A percentile compares a stretch with the other conserved stretches of the same genome.
Evolutionary conservation across 352 stramenopile species (phyloP).

Genomic region (Globisporangium cederbergense): DNA sequence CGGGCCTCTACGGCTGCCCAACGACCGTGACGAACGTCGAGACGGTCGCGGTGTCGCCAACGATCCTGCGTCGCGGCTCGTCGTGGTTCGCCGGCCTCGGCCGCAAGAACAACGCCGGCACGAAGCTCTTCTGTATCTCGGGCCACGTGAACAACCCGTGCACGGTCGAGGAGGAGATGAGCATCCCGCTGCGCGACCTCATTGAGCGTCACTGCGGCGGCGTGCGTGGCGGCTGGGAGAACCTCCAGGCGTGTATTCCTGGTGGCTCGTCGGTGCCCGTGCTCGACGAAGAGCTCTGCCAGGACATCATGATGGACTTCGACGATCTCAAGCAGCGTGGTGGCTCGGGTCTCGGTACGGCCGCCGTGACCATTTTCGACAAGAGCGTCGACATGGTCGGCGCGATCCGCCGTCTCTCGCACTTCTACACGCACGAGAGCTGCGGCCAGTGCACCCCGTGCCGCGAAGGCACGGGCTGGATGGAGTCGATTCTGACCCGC

Average conservation of each 20-base stretch:
- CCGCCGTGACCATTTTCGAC: conserved; percentile 99
- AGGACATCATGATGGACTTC: conserved; percentile 99
- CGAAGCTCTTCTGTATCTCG: conserved; percentile 99
- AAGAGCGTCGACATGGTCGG: conserved; percentile 99
- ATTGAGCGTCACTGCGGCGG: conserved; percentile 99
- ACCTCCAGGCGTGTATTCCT: conserved; percentile 98
- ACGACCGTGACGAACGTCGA: conserved; percentile 99
- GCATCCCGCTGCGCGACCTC: conserved; percentile 96
- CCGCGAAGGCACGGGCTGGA: conserved; percentile 96
- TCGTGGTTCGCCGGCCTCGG: conserved; percentile 97
- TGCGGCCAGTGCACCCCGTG: conserved; percentile 99
- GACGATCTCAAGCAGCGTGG: conserved; percentile 96
- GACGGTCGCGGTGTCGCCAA: conserved; percentile 97
- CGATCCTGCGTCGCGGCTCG: conserved; percentile 95
- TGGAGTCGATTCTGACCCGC: conserved; percentile 96
- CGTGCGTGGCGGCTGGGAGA: conserved; percentile 98
- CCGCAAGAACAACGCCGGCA: conserved; percentile 98
- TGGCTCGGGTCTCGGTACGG: conserved; percentile 96
- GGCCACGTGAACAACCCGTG: conserved; percentile 99
- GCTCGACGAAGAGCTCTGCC: conserved; percentile 90
- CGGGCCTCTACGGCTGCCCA: conserved; percentile 98
- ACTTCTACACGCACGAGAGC: conserved; percentile 99
- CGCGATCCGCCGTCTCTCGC: conserved; percentile 96
- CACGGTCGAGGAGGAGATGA: conserved; percentile 99
- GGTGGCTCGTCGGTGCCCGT: conserved; percentile 96